Evolutionary conservation across 2,329 filamentous ascomycete genomes (phyloP).

Genomic region (Sporothrix luriei): DNA sequence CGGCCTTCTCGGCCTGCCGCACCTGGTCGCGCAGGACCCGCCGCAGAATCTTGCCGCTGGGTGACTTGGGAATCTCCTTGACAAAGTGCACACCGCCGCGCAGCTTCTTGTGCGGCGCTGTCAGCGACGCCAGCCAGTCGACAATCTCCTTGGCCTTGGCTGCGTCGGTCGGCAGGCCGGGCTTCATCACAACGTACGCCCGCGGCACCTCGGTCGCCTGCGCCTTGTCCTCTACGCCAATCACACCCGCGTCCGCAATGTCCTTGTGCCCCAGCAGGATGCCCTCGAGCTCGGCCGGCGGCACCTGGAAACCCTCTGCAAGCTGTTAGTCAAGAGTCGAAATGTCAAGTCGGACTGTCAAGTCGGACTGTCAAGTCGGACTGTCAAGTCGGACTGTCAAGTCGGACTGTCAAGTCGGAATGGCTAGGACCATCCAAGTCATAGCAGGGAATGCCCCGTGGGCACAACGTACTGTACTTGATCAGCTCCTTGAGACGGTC

Average conservation of each 20-base stretch:
- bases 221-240: conserved; percentile 61
- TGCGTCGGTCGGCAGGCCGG: conserved; percentile 41
- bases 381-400: too few species aligned
- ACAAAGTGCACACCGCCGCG: conserved; percentile 72
- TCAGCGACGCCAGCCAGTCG: conserved; percentile 45
- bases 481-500: conserved; percentile 76
- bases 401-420: too few species aligned
- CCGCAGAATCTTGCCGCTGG: conserved; percentile 55
- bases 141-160: conserved; percentile 47
- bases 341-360: too few species aligned
- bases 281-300: conserved; percentile 66
- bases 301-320: conserved; percentile 69
- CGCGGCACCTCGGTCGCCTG: conserved; percentile 70
- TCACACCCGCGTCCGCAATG: conserved; percentile 63
- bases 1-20: conserved; percentile 45
- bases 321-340: background rate
- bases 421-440: background rate
- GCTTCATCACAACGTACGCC: conserved; percentile 61
- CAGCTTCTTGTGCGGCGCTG: conserved; percentile 63
- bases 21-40: conserved; percentile 48
- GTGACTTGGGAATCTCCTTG: conserved; percentile 71
- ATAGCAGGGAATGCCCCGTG: background rate
- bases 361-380: too few species aligned
- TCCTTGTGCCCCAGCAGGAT: conserved; percentile 49
- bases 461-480: conserved; percentile 56